Evolutionary conservation across 805 yeast species (phyloP).

Genomic region (Saitoella complicata): DNA sequence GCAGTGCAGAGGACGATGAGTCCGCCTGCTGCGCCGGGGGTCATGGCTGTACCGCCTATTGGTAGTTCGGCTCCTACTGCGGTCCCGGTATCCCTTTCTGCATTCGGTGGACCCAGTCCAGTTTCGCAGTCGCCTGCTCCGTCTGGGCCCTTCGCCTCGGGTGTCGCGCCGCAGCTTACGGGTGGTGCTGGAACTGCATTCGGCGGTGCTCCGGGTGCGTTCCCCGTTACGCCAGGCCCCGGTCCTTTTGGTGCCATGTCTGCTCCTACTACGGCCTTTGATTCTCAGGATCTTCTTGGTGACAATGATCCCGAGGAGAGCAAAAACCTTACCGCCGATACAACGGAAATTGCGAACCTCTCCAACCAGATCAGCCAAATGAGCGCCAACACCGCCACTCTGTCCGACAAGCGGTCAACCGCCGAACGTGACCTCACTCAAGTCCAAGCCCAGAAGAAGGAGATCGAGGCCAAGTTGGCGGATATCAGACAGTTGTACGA

Average conservation of each 20-base stretch:
- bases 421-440: conserved; percentile 67
- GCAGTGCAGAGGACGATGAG: no score
- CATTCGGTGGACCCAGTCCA: no score
- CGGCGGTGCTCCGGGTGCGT: conserved; percentile 11
- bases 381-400: conserved; percentile 52
- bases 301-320: conserved; percentile 31
- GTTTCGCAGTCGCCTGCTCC: no score
- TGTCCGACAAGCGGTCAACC: conserved; percentile 51
- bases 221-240: conserved; percentile 18
- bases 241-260: background rate
- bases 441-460: conserved; percentile 48
- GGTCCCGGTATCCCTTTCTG: no score
- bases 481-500: conserved; percentile 58
- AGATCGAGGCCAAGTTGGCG: conserved; percentile 55
- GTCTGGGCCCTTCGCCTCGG: no score
- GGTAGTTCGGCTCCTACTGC: no score
- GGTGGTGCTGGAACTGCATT: no score
- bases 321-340: conserved; percentile 56
- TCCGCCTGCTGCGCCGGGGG: no score
- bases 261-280: no score
- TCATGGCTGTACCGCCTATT: no score
- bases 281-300: conserved; percentile 4
- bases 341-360: conserved; percentile 71
- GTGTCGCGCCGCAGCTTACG: no score
- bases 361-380: conserved; percentile 73